Percentiles rank a stretch among this genome's conserved stretches.
These are phyloP conservation scores for Alternaria sp. DNA, from an alignment of 2,329 filamentous ascomycete genomes.

Conservation along the genomic window DNA sequence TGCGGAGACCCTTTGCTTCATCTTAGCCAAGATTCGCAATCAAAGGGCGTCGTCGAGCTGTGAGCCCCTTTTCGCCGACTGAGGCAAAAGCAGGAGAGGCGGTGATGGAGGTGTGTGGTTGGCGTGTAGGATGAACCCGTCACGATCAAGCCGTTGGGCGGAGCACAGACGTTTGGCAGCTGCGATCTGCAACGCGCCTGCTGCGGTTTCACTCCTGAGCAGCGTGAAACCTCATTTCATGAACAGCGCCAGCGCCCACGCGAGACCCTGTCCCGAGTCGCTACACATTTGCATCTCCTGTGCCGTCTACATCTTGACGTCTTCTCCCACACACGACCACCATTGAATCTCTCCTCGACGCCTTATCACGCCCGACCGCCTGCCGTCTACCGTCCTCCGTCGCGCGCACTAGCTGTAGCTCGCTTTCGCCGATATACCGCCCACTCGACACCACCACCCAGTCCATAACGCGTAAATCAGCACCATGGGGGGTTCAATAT, in stretches of 20 bases:
- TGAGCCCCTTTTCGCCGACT: constrained; percentile 1
- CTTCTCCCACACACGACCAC: neutral
- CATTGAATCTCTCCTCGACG: neutral
- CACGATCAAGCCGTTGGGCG: constrained; percentile 9
- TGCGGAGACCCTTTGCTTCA: constrained; percentile 9
- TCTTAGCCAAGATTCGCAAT: constrained; percentile 14
- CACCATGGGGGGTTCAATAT: constrained; percentile 87
- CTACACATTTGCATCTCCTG: neutral
- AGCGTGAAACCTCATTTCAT: constrained; percentile 14
- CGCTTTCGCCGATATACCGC: neutral
- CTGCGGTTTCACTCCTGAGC: constrained; percentile 15
- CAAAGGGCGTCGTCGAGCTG: neutral
- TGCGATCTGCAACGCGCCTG: constrained; percentile 11
- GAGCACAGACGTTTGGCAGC: constrained; percentile 6
- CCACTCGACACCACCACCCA: neutral
- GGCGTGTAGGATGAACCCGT: constrained; percentile 1
- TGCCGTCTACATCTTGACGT: neutral
- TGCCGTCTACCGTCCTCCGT: neutral
- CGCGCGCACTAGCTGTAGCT: neutral
- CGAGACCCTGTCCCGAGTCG: constrained; percentile 2
- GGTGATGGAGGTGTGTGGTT: constrained; percentile 5
- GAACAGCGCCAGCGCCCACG: constrained; percentile 6
- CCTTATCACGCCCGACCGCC: neutral
- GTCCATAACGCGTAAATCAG: constrained; percentile 43
- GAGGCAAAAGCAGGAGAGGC: neutral